phyloP scores from a whole-genome alignment of 371 early-diverging fungal genomes.

The Cokeromyces recurvatus region DNA sequence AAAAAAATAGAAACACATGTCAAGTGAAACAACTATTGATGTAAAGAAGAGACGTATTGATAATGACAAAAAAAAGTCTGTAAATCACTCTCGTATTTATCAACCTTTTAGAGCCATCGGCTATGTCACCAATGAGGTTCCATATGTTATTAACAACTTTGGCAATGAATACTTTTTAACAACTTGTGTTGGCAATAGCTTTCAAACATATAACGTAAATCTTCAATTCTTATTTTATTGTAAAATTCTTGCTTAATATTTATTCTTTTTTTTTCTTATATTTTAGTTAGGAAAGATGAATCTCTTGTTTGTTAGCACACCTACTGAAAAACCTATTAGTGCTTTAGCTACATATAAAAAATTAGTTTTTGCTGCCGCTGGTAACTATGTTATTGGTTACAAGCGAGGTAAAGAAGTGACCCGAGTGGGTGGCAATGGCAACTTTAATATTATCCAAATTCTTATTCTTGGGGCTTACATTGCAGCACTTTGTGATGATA shows the following conservation, averaged over 20 bases:
- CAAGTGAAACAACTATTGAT: not conserved
- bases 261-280: not conserved
- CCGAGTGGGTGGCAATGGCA: conserved; percentile 27
- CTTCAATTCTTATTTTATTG: not conserved
- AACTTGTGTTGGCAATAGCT: conserved; percentile 79
- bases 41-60: conserved; percentile 21
- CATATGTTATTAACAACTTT: conserved; percentile 73
- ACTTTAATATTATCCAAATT: conserved; percentile 42
- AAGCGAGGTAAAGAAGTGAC: conserved; percentile 72
- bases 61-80: conserved; percentile 4
- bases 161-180: conserved; percentile 81
- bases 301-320: conserved; percentile 60
- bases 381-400: conserved; percentile 59
- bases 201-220: conserved; percentile 78
- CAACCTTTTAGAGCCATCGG: conserved; percentile 89
- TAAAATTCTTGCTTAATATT: not conserved
- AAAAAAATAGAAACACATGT: conserved; percentile 1
- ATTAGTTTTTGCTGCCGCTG: conserved; percentile 71
- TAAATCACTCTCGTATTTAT: conserved; percentile 55
- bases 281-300: conserved; percentile 38
- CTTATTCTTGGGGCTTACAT: conserved; percentile 73
- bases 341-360: conserved; percentile 71
- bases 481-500: conserved; percentile 77
- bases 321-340: conserved; percentile 64
- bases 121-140: conserved; percentile 77